phyloP scores from a whole-genome alignment of 192 early-diverging fungal species.

The Podila epigama region DNA sequence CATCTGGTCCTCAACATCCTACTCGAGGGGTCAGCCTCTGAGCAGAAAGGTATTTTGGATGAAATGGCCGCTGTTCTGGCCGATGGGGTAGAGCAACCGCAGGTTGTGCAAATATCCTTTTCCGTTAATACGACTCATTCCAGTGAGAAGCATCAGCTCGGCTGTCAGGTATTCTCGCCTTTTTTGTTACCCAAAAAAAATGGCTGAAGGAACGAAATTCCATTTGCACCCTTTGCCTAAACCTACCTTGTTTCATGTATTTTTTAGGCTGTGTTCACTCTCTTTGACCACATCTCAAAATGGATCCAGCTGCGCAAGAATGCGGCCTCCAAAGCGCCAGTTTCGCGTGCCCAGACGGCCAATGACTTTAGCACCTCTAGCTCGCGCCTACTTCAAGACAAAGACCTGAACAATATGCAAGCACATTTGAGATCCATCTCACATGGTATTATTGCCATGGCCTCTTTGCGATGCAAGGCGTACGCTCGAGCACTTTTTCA shows the following conservation, averaged over 20 bases:
- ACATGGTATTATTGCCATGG: conserved; percentile 64
- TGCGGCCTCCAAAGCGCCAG: conserved; percentile 10
- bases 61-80: conserved; percentile 33
- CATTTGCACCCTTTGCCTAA: too few relatives aligned
- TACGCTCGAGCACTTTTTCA: conserved; percentile 76
- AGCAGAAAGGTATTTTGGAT: conserved; percentile 13
- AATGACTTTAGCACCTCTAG: conserved; percentile 22
- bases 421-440: conserved; percentile 67
- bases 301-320: conserved; percentile 53
- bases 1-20: conserved; percentile 29
- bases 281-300: conserved; percentile 48
- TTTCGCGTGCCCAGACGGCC: conserved; percentile 10
- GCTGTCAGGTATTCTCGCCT: conserved; percentile 32
- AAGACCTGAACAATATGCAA: conserved; percentile 38
- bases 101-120: not conserved
- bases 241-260: not conserved
- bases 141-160: conserved; percentile 24
- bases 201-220: too few relatives aligned
- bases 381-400: not conserved
- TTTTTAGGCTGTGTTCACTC: conserved; percentile 40
- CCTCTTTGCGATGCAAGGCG: conserved; percentile 64
- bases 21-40: conserved; percentile 16
- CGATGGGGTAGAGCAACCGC: not conserved
- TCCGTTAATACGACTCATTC: not conserved
- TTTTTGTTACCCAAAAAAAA: too few relatives aligned